These are phyloP conservation scores for Tricholoma hemisulphureum DNA, from an alignment of 768 basidiomycete species.

Conservation along the genomic window DNA sequence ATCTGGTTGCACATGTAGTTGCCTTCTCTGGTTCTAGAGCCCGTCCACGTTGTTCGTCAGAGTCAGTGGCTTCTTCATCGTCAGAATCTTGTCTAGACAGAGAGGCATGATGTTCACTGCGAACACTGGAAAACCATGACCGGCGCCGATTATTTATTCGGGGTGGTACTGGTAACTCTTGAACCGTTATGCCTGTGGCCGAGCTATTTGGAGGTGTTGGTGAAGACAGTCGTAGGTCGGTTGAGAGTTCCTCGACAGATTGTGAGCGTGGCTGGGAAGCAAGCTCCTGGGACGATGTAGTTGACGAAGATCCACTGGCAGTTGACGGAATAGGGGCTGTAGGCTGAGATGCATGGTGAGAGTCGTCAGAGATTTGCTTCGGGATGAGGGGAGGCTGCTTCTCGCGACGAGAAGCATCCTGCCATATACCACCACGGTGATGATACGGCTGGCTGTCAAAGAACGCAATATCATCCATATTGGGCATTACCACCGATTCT, in stretches of 20 bases:
- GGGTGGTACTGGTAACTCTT: constrained; percentile 19
- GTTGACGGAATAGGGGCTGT: constrained; percentile 41
- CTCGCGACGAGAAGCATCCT: constrained; percentile 61
- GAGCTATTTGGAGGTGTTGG: constrained; percentile 12
- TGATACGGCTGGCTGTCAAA: constrained; percentile 70
- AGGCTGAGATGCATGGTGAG: constrained; percentile 29
- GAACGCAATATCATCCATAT: constrained; percentile 98
- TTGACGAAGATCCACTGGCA: constrained; percentile 21
- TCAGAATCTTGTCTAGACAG: constrained; percentile 19
- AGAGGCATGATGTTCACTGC: constrained; percentile 34
- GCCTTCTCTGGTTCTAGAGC: constrained; percentile 30
- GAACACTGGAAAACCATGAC: constrained; percentile 57
- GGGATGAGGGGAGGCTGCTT: constrained; percentile 22
- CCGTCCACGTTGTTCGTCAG: constrained; percentile 36
- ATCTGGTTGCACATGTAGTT: constrained; percentile 20
- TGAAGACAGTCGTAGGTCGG: constrained; percentile 2
- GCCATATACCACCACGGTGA: constrained; percentile 88
- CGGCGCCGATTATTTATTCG: constrained; percentile 41
- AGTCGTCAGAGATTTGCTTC: constrained; percentile 24
- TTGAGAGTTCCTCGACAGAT: constrained; percentile 20
- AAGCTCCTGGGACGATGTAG: constrained; percentile 5
- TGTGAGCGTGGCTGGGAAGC: constrained; percentile 8
- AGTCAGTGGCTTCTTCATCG: constrained; percentile 23
- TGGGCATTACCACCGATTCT: constrained; percentile 92
- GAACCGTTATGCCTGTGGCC: constrained; percentile 5